Percentiles rank a stretch among this genome's conserved stretches.
Conservation (phyloP, 352 stramenopile species). For the Pythium dissotocum region DNA sequence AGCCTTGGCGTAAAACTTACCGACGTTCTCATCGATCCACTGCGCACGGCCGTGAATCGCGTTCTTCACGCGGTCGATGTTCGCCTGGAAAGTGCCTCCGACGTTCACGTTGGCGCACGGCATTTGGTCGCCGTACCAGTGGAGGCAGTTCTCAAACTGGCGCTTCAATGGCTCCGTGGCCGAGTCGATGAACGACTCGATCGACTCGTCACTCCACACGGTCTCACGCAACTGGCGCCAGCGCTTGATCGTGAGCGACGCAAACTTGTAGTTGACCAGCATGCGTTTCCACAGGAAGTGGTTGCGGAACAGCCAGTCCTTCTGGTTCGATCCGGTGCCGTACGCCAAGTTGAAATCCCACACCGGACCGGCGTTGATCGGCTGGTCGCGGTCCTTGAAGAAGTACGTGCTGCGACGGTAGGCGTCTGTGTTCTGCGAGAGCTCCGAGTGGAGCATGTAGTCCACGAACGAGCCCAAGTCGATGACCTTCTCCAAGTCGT, state of each 20-base stretch:
- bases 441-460: slow-evolving; percentile 80
- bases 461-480: slow-evolving; percentile 74
- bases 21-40: slow-evolving; percentile 77
- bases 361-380: slow-evolving; percentile 78
- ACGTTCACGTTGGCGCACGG: slow-evolving; percentile 61
- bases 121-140: slow-evolving; percentile 47
- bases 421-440: slow-evolving; percentile 78
- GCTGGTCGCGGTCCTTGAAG: slow-evolving; percentile 73
- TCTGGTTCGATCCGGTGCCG: slow-evolving; percentile 58
- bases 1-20: slow-evolving; percentile 60
- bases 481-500: slow-evolving; percentile 54
- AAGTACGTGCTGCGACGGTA: slow-evolving; percentile 78
- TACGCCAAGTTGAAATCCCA: slow-evolving; percentile 86
- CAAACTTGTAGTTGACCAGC: slow-evolving; percentile 74
- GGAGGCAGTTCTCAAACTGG: slow-evolving; percentile 54
- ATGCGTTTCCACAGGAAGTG: slow-evolving; percentile 77
- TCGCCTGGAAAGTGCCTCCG: slow-evolving; percentile 45
- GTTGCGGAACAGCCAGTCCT: slow-evolving; percentile 65
- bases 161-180: slow-evolving; percentile 44
- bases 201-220: slow-evolving; percentile 54
- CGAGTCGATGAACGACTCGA: slow-evolving; percentile 50
- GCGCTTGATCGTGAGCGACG: slow-evolving; percentile 64
- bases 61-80: slow-evolving; percentile 42
- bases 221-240: slow-evolving; percentile 57
- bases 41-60: slow-evolving; percentile 46